A percentile compares a stretch with the other conserved stretches of the same genome.
Evolutionary conservation across 2,329 filamentous ascomycete genomes (phyloP).

Genomic region (Acephala macrosclerotiorum): DNA sequence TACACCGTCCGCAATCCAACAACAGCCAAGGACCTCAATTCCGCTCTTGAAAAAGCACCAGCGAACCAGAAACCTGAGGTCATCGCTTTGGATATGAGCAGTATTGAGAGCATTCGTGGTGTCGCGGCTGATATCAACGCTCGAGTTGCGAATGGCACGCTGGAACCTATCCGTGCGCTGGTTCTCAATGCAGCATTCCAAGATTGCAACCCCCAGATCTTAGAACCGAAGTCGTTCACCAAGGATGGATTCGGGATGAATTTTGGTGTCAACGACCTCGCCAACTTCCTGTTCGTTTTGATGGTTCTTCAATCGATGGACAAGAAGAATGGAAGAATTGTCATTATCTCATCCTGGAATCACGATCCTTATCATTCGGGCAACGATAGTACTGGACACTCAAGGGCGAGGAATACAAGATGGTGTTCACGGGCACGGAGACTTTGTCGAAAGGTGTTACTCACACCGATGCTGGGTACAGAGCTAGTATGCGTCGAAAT

Average conservation of each 20-base stretch:
- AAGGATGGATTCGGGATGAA: conserved; percentile 46
- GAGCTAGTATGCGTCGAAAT: conserved; percentile 28
- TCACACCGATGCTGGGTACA: conserved; percentile 18
- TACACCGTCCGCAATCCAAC: conserved; percentile 29
- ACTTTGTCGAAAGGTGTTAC: conserved; percentile 22
- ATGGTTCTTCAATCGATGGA: conserved; percentile 47
- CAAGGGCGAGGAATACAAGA: conserved; percentile 40
- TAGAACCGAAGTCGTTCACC: conserved; percentile 39
- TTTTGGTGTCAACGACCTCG: conserved; percentile 46
- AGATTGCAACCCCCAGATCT: neutral
- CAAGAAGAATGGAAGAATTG: conserved; percentile 43
- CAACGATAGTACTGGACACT: conserved; percentile 8
- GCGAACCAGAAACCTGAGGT: conserved; percentile 14
- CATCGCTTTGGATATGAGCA: conserved; percentile 25
- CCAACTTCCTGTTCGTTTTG: conserved; percentile 45
- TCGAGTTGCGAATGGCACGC: conserved; percentile 30
- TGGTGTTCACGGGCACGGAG: conserved; percentile 31
- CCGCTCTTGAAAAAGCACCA: conserved; percentile 20
- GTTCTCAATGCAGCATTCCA: conserved; percentile 37
- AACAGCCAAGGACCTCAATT: conserved; percentile 19
- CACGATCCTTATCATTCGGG: conserved; percentile 32
- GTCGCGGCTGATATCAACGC: conserved; percentile 34
- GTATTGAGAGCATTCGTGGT: conserved; percentile 22
- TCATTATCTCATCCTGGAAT: conserved; percentile 40
- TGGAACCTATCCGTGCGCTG: conserved; percentile 35